phyloP scores from a whole-genome alignment of 495 filamentous ascomycete species.

The Saxispiralis lemnorum region DNA sequence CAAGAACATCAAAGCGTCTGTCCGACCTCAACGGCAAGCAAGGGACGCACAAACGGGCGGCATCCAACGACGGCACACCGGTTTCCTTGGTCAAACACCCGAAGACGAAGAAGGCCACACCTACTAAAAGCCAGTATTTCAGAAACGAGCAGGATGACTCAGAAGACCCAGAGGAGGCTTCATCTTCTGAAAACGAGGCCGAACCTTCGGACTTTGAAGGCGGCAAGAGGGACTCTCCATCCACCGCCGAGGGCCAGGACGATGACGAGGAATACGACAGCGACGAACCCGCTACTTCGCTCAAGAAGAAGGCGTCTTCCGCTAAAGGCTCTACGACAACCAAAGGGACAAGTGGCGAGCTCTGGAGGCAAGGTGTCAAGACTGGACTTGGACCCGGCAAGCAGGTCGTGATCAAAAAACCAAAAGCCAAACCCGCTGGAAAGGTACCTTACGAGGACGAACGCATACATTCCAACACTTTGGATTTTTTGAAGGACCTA shows the following conservation, averaged over 20 bases:
- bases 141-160: constrained; percentile 20
- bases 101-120: constrained; percentile 31
- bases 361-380: constrained; percentile 41
- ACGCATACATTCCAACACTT: constrained; percentile 62
- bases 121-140: constrained; percentile 43
- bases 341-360: constrained; percentile 22
- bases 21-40: background rate
- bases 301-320: constrained; percentile 11
- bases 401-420: constrained; percentile 48
- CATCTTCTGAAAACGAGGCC: constrained; percentile 26
- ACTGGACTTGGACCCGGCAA: constrained; percentile 41
- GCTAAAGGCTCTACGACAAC: constrained; percentile 16
- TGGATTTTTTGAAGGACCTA: constrained; percentile 60
- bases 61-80: constrained; percentile 14
- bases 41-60: constrained; percentile 19
- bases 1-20: constrained; percentile 7
- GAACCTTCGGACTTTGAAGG: constrained; percentile 20
- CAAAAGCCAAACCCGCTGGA: constrained; percentile 49
- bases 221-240: constrained; percentile 12
- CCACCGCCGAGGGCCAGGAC: constrained; percentile 15
- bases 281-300: constrained; percentile 16
- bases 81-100: constrained; percentile 29
- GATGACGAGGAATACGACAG: constrained; percentile 20
- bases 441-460: constrained; percentile 49
- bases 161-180: constrained; percentile 16